Evolutionary conservation across 352 stramenopile species (phyloP), one percentile per base, ranked within the genome.

Genomic region (Phytophthora uliginosa): DNA sequence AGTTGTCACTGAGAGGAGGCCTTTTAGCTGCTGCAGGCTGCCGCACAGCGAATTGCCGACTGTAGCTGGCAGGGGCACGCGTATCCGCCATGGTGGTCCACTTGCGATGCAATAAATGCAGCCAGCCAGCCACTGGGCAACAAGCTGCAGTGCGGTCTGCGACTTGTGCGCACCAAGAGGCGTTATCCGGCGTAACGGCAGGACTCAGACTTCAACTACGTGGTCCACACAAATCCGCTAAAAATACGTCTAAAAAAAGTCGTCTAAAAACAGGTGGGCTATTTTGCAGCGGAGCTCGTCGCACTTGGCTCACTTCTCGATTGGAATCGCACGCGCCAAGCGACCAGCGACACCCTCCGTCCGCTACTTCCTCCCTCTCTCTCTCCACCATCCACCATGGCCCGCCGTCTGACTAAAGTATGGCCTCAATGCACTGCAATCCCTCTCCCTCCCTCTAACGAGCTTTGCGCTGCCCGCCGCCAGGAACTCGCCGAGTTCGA

Each of bases 401-500:
- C 89, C 50, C 85, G 89, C 57, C 86, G 89, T 81, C 69, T 96
- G 38, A 95, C 88, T 48, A 96, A 96, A 79, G 89, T 95, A 59
- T 51, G 66, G 17, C 22, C 17, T 36, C 20, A 54, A 9, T 33
- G 47, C 47, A 54, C 10, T 31, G 47, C 47, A 26, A 26, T 28
- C n/a, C 47, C 47, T 18, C 38, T 47, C 13, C 10, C n/a, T 33
- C 3, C 7, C 15, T 17, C n/a, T 45, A 48, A 36, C 17, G 13
- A 28, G 12, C 40, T 17, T 7, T 65, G n/a, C 59, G 12, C 34
- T 67, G 22, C n/a, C 15, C 59, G 38, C 22, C 33, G 54, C 20
- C 58, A 97, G 89, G 91, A 97, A 79, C 84, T 97, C 18, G 79
- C 84, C 17, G 90, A 97, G 63, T 96, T 97, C 50, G 88, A 96